Base-by-base conservation (phyloP, 441 rosid species). In the Hura crepitans region DNA sequence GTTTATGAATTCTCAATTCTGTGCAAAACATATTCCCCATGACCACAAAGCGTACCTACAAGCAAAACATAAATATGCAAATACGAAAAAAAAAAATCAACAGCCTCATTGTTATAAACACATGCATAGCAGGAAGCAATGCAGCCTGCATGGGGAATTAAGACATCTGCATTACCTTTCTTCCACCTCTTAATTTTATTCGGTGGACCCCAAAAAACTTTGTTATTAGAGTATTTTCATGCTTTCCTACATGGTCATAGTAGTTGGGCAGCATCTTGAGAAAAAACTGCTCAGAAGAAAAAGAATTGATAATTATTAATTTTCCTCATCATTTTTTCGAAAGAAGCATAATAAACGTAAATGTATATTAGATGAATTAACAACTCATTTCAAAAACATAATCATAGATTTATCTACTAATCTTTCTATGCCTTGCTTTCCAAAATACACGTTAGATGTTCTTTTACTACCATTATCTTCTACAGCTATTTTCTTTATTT, bases 11-110 rank as follows among this genome's bases (percentile, higher is more conserved):
- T 81, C 86, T 83, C 69, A 92, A 77, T 69, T 92, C 97, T 64
- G 99, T 95, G 89, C 97, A 95, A 78, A 95, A 95, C 99, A 95
- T 95, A 79, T 92, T 95, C 62, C 99, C 99, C 99, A 95, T 95
- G 75, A 95, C 97, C 84, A 95, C 92, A 81, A 95, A 95, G 45
- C 89, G 90, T 66, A 92, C 97, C 99, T 95, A 72, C 64, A 71
- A 54, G 71, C 72, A 68, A 65, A 71, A 78, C 9, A 61, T 22
- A 2, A 10, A 63, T 61, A 55, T 39, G 72, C 43, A 60, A 46
- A 55, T 39, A 72, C n/a, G n/a, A 47, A 57, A 56, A 64, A 62
- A 27, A 25, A 33, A 39, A 17, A 46, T 66, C 30, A 63, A 68
- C 64, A 42, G 47, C 18, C 62, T 59, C 65, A 61, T 62, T 55